Percentiles rank a stretch among this genome's conserved stretches.
phyloP scores from a whole-genome alignment of 768 basidiomycete species.

The Mrakia frigida region DNA sequence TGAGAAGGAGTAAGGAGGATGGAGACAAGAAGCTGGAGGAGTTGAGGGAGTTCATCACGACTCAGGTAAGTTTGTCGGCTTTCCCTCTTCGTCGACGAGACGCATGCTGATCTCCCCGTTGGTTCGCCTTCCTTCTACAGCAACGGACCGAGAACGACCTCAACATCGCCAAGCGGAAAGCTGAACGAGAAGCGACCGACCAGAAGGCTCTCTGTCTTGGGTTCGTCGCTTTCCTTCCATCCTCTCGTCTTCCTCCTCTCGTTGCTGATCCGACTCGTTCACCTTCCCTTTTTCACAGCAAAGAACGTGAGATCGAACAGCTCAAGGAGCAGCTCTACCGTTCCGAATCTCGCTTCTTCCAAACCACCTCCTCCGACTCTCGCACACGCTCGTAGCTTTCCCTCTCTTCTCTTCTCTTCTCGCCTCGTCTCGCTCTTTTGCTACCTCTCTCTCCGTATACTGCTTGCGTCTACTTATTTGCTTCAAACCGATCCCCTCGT shows the following conservation, averaged over 20 bases:
- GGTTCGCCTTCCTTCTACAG: constrained; percentile 44
- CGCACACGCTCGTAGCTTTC: not conserved
- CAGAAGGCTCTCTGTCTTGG: constrained; percentile 64
- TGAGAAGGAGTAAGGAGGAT: constrained; percentile 8
- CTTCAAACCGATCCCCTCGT: no score
- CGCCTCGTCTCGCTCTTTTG: no score
- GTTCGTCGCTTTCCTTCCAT: constrained; percentile 46
- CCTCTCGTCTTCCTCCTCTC: no score
- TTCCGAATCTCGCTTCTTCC: not conserved
- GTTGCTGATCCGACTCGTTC: not conserved
- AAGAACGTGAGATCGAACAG: constrained; percentile 22
- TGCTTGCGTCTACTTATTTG: no score
- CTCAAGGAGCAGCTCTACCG: constrained; percentile 18
- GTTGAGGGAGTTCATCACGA: constrained; percentile 25
- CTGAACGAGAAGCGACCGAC: constrained; percentile 69
- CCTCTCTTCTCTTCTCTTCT: not conserved
- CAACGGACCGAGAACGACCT: constrained; percentile 64
- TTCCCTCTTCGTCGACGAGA: not conserved
- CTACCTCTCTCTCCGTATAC: no score
- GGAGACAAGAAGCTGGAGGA: constrained; percentile 26
- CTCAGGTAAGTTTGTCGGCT: constrained; percentile 5
- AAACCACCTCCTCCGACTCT: constrained; percentile 3
- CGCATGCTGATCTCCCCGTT: not conserved
- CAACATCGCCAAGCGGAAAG: constrained; percentile 65
- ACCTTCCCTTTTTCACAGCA: not conserved